Conservation (phyloP, 2,329 filamentous ascomycete species). For the Plenodomus lindquistii region DNA sequence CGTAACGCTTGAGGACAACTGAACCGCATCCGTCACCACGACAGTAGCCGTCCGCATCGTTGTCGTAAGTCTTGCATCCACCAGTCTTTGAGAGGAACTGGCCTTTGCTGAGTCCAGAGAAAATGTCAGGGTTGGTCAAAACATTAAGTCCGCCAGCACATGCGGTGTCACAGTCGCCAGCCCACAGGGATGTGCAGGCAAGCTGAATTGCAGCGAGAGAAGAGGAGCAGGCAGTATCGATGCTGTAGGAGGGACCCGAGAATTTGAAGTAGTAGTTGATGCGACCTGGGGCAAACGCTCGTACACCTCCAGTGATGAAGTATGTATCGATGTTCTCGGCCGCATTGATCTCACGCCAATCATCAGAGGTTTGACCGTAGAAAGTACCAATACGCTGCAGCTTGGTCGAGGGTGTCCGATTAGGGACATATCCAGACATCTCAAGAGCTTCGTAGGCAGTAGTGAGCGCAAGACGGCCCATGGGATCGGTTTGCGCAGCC, state of each 20-base stretch:
- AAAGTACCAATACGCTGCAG: constrained; percentile 70
- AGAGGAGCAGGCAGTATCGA: constrained; percentile 80
- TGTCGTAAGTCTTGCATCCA: constrained; percentile 79
- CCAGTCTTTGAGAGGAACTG: constrained; percentile 79
- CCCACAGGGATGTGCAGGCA: constrained; percentile 73
- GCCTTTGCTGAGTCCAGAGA: constrained; percentile 73
- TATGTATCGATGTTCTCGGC: constrained; percentile 72
- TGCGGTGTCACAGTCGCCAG: constrained; percentile 78
- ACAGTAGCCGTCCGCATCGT: constrained; percentile 80
- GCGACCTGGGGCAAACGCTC: constrained; percentile 64
- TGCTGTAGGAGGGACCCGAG: constrained; percentile 70
- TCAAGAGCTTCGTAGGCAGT: constrained; percentile 83
- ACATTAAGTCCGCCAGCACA: constrained; percentile 79
- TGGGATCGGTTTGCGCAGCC: constrained; percentile 78
- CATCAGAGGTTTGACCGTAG: constrained; percentile 75
- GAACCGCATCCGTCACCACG: constrained; percentile 76
- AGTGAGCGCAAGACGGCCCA: constrained; percentile 74
- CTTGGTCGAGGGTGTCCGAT: constrained; percentile 69
- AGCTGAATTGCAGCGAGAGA: constrained; percentile 73
- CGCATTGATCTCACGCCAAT: constrained; percentile 76
- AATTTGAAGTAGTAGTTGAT: constrained; percentile 81
- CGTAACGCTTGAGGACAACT: constrained; percentile 76
- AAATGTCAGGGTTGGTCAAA: constrained; percentile 80
- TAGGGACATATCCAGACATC: constrained; percentile 76
- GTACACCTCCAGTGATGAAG: constrained; percentile 67